Evolutionary conservation across 352 stramenopile genomes (phyloP).

Genomic region (Phytophthora hybrid): DNA sequence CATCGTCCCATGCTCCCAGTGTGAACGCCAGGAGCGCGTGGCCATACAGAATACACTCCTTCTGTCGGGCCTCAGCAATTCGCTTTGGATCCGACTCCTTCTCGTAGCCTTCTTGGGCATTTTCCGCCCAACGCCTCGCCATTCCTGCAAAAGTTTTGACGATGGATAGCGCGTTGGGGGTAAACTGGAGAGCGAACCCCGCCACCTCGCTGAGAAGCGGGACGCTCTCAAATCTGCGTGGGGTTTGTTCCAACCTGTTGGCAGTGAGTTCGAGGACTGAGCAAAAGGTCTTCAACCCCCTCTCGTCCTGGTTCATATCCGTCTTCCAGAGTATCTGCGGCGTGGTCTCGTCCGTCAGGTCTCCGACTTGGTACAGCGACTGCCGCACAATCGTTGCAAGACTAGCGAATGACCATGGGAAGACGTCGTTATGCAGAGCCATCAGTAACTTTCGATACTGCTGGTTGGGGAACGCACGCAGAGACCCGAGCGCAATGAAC

Average conservation of each 20-base stretch:
- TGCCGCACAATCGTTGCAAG: conserved; percentile 51
- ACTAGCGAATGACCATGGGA: conserved; percentile 50
- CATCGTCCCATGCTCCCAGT: conserved; percentile 19
- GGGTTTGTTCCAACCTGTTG: conserved; percentile 35
- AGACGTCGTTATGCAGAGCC: conserved; percentile 43
- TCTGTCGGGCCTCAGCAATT: conserved; percentile 23
- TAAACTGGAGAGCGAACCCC: conserved; percentile 41
- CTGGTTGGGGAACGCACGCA: conserved; percentile 61
- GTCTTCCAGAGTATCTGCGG: conserved; percentile 50
- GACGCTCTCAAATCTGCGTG: conserved; percentile 36
- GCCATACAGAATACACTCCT: conserved; percentile 54
- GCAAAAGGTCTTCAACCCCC: conserved; percentile 24
- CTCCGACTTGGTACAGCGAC: conserved; percentile 59
- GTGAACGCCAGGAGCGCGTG: conserved; percentile 48
- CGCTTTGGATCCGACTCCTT: not conserved
- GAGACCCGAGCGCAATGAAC: conserved; percentile 44
- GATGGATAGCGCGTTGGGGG: conserved; percentile 9
- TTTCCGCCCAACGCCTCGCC: conserved; percentile 39
- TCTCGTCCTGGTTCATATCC: conserved; percentile 34
- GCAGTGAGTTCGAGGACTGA: conserved; percentile 26
- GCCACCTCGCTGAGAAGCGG: conserved; percentile 47
- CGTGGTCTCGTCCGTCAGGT: conserved; percentile 35
- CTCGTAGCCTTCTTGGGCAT: conserved; percentile 1
- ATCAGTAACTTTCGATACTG: conserved; percentile 57
- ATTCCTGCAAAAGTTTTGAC: conserved; percentile 37